Conservation (phyloP, 1,139 yeast genomes). For the Geotrichum candidum region DNA sequence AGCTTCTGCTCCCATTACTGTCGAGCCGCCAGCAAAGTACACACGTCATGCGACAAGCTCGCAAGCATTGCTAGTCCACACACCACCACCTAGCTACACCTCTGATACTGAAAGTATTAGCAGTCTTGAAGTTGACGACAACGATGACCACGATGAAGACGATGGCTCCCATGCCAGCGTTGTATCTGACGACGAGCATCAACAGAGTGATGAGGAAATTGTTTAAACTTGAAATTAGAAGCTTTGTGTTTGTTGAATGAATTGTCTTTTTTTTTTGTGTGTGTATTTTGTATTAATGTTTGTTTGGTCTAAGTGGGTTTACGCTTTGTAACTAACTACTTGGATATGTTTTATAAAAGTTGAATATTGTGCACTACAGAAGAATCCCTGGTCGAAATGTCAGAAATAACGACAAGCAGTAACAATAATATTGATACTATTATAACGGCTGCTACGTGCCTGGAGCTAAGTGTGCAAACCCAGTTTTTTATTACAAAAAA, state of each 20-base stretch:
- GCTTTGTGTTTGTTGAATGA: neutral
- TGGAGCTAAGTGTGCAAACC: too few relatives aligned
- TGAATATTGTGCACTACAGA: too few relatives aligned
- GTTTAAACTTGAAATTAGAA: neutral
- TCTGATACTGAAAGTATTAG: slow-evolving; percentile 20
- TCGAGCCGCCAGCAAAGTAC: slow-evolving; percentile 2
- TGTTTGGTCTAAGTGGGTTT: neutral
- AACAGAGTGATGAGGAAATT: neutral
- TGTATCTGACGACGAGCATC: neutral
- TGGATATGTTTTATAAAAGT: too few relatives aligned
- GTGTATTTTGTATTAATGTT: neutral
- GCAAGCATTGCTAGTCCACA: slow-evolving; percentile 10
- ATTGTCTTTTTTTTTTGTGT: neutral
- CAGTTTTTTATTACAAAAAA: too few relatives aligned
- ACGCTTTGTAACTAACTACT: too few relatives aligned
- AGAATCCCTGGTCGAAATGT: too few relatives aligned
- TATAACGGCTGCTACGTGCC: too few relatives aligned
- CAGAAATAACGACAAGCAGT: too few relatives aligned
- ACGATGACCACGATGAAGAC: slow-evolving; percentile 11
- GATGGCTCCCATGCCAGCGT: neutral
- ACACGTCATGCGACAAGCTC: slow-evolving; percentile 17
- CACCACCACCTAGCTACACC: slow-evolving; percentile 29
- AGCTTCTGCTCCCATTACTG: slow-evolving; percentile 1
- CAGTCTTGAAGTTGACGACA: slow-evolving; percentile 17
- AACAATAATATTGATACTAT: too few relatives aligned